Evolutionary conservation across 1,284 basidiomycete genomes (phyloP), one percentile per base, ranked within the genome.

Genomic region (Puccinia triticina): DNA sequence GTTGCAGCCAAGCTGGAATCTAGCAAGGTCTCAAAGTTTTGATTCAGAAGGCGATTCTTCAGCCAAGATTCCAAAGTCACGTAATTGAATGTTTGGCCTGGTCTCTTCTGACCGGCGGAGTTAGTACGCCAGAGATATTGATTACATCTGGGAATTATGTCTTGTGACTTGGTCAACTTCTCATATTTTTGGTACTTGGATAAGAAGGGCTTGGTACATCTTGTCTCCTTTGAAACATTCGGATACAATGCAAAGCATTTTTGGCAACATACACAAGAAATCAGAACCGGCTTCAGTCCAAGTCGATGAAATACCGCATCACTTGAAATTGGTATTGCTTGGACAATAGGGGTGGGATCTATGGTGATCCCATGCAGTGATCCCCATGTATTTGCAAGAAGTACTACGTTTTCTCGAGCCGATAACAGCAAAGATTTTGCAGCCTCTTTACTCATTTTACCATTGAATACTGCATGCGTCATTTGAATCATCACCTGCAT

Each of bases 231-330:
- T 43, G 67, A 29, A 64, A 34, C 59, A 14, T 32, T 4, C 2
- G 67, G 67, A 34, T 69, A 69, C 37, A 69, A 32, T n/a, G 67
- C 67, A 69, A 69, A n/a, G 67, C 67, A 69, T 29, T 69, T 69
- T 48, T 23, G n/a, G 37, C 67, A 69, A 32, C 67, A 69, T 26
- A 46, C 10, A 26, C n/a, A 23, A 48, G 29, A 18, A 23, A 40
- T 69, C 46, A 69, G 14, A 32, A n/a, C 37, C 5, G 67, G 67
- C 23, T 46, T 21, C 43, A 67, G 23, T 29, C 67, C 67, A 43
- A 69, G 67, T 26, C 29, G 67, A 48, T 69, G 40, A 29, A 69
- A 69, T 16, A 69, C 37, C 26, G 67, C 67, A 8, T 46, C 40
- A 26, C 40, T 18, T n/a, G 37, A 46, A 1, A 26, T 7, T 11